Evolutionary conservation across 768 basidiomycete genomes (phyloP).

Genomic region (Cystobasidium tubakii): DNA sequence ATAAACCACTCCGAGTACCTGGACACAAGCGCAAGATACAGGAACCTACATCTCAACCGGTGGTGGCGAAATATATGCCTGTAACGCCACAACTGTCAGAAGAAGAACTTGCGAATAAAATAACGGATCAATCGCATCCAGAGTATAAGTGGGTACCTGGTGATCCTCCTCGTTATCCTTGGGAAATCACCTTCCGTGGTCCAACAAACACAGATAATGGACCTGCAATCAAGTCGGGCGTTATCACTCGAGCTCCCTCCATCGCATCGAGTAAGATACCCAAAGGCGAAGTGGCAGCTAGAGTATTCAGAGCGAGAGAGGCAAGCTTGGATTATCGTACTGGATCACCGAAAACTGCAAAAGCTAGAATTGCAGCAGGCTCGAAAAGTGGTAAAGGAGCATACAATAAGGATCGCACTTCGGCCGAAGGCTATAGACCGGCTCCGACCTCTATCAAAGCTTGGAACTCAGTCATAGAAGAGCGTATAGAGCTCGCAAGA

Average conservation of each 20-base stretch:
- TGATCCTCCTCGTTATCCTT: conserved; percentile 32
- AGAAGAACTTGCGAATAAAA: background rate
- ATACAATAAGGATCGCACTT: background rate
- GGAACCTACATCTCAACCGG: conserved; percentile 27
- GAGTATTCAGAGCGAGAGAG: conserved; percentile 33
- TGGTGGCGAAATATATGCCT: background rate
- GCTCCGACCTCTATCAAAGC: conserved; percentile 22
- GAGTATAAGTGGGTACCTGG: conserved; percentile 20
- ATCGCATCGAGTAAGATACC: background rate
- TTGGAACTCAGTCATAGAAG: conserved; percentile 36
- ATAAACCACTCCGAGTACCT: conserved; percentile 38
- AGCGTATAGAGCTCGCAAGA: conserved; percentile 36
- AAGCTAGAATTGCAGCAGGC: conserved; percentile 23
- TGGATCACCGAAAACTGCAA: conserved; percentile 23
- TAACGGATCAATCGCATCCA: conserved; percentile 25
- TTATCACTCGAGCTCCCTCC: background rate
- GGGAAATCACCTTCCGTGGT: conserved; percentile 35
- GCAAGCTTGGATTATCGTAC: conserved; percentile 33
- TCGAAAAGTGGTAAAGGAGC: background rate
- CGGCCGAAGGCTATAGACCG: conserved; percentile 13
- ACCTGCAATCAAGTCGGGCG: conserved; percentile 28
- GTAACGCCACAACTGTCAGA: background rate
- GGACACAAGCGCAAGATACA: conserved; percentile 38
- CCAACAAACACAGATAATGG: conserved; percentile 27
- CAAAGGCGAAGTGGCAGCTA: conserved; percentile 19